Evolutionary conservation across 345 rosid genomes (phyloP).

Genomic region (Aethionema arabicum): DNA sequence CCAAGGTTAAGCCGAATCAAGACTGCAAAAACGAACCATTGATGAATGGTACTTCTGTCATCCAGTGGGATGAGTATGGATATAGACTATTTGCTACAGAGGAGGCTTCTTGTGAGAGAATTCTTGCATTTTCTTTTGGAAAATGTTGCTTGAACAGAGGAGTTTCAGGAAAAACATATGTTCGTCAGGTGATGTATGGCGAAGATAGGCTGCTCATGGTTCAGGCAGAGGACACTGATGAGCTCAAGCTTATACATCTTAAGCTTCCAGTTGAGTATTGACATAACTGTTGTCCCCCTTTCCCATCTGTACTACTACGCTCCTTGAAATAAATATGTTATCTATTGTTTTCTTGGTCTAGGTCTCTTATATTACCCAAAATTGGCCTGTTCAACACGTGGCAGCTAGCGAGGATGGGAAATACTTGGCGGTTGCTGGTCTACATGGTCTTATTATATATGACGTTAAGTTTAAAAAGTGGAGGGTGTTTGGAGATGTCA

Average conservation of each 20-base stretch:
- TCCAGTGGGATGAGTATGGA: conserved; percentile 98
- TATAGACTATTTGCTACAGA: conserved; percentile 88
- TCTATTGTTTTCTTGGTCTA: conserved; percentile 40
- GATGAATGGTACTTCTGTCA: conserved; percentile 77
- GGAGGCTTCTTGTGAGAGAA: conserved; percentile 77
- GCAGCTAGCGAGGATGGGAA: conserved; percentile 97
- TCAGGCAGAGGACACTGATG: conserved; percentile 94
- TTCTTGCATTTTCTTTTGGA: conserved; percentile 91
- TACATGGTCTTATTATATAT: conserved; percentile 86
- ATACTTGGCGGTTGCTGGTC: conserved; percentile 94
- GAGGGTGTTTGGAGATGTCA: conserved; percentile 94
- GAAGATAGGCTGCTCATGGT: conserved; percentile 95
- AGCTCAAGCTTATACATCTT: conserved; percentile 82
- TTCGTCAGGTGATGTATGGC: conserved; percentile 92
- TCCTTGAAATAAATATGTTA: conserved; percentile 34
- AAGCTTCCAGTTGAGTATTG: conserved; percentile 81
- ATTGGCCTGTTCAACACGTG: conserved; percentile 99
- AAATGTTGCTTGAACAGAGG: conserved; percentile 94
- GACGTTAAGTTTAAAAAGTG: conserved; percentile 81
- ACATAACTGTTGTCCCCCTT: conserved; percentile 27
- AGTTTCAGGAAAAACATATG: conserved; percentile 89
- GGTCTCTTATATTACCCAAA: conserved; percentile 88
- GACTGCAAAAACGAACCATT: conserved; percentile 83
- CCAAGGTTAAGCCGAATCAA: conserved; percentile 63
- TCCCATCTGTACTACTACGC: conserved; percentile 23